phyloP scores from a whole-genome alignment of 1,284 basidiomycete genomes.

The Pholiota adiposa region DNA sequence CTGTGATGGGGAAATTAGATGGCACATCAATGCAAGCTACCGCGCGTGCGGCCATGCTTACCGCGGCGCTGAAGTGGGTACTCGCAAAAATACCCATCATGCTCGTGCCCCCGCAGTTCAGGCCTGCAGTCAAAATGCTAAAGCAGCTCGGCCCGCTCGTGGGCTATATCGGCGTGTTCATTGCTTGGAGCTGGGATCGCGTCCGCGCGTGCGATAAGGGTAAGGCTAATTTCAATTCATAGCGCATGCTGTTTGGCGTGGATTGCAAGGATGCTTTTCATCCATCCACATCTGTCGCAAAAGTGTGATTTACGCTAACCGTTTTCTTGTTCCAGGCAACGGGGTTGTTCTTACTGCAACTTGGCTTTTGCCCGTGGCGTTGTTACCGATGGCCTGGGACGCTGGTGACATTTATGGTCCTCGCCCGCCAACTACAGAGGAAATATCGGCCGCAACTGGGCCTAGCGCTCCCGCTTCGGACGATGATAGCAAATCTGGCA shows the following conservation, averaged over 20 bases:
- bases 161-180: slow-evolving; percentile 75
- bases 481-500: slow-evolving; percentile 3
- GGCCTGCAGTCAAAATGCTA: slow-evolving; percentile 57
- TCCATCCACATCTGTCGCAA: background rate
- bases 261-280: too few relatives aligned
- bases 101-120: slow-evolving; percentile 62
- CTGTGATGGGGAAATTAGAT: slow-evolving; percentile 67
- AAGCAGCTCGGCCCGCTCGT: slow-evolving; percentile 69
- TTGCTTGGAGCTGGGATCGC: slow-evolving; percentile 80
- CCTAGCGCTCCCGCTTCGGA: slow-evolving; percentile 7
- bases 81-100: slow-evolving; percentile 64
- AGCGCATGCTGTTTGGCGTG: too few relatives aligned
- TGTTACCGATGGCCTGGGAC: slow-evolving; percentile 72
- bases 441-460: slow-evolving; percentile 16
- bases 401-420: slow-evolving; percentile 41
- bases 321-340: slow-evolving; percentile 43
- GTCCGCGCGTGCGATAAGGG: slow-evolving; percentile 77
- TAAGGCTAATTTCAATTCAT: slow-evolving; percentile 21
- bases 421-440: slow-evolving; percentile 27
- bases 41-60: slow-evolving; percentile 74
- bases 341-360: slow-evolving; percentile 77
- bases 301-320: background rate
- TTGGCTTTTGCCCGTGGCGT: slow-evolving; percentile 75
- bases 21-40: slow-evolving; percentile 66
- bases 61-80: slow-evolving; percentile 72